These are phyloP conservation scores for Aspergillus asperescens DNA, from an alignment of 495 filamentous ascomycete species.

Conservation along the genomic window DNA sequence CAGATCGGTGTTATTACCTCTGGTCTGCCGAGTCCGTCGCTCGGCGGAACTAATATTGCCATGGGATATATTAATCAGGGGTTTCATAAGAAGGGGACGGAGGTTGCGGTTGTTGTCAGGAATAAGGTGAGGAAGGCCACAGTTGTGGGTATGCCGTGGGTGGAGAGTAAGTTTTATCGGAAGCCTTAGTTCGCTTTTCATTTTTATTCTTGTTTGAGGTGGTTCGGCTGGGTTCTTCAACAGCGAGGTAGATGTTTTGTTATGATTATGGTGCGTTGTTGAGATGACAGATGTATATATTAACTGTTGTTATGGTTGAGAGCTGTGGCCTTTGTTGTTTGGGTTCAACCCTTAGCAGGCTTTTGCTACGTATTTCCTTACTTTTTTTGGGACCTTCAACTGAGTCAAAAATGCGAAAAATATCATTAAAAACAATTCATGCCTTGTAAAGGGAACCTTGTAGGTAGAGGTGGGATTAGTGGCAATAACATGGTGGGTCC, in stretches of 20 bases:
- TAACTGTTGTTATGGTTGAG: too few species aligned
- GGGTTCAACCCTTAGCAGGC: too few species aligned
- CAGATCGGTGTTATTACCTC: conserved; percentile 71
- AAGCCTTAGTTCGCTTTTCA: not conserved
- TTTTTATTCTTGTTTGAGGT: not conserved
- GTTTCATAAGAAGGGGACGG: conserved; percentile 79
- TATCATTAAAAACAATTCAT: too few species aligned
- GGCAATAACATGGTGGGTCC: too few species aligned
- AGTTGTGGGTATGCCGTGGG: conserved; percentile 92
- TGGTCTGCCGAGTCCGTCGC: conserved; percentile 79
- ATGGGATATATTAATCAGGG: conserved; percentile 91
- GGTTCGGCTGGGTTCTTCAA: not conserved
- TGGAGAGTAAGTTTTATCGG: conserved; percentile 70
- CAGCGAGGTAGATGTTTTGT: not conserved
- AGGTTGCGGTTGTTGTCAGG: conserved; percentile 72
- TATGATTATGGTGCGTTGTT: not conserved
- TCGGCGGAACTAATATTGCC: conserved; percentile 82
- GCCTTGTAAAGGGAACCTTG: too few species aligned
- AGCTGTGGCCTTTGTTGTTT: too few species aligned
- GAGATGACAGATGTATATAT: too few species aligned
- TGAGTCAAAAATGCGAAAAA: too few species aligned
- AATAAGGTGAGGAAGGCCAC: conserved; percentile 74
- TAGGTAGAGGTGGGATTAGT: too few species aligned
- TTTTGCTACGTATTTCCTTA: too few species aligned
- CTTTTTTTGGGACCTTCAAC: too few species aligned